Conservation (phyloP, 441 rosid genomes). For the Rhodomyrtus psidioides region DNA sequence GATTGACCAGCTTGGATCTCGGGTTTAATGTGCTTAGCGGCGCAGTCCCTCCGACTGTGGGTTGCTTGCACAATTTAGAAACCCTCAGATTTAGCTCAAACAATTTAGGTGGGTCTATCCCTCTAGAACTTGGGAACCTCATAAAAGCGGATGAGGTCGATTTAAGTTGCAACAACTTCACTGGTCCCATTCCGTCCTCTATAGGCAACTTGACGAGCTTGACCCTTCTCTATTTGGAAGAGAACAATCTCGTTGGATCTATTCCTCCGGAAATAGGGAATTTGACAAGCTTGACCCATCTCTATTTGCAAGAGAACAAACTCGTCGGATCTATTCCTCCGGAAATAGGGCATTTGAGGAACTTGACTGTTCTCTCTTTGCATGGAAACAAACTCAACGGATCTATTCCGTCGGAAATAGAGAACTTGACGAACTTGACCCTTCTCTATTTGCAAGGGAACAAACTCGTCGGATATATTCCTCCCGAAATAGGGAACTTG, state of each 20-base stretch:
- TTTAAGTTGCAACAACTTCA: not conserved
- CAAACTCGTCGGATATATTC: not conserved
- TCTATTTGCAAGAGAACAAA: not conserved
- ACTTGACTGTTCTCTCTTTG: not conserved
- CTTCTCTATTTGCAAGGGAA: too few species aligned
- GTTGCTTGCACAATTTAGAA: not conserved
- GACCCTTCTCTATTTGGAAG: not conserved
- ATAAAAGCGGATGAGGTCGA: fast-evolving
- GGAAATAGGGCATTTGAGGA: not conserved
- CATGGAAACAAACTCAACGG: too few species aligned
- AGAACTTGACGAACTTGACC: too few species aligned
- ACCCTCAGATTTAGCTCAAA: not conserved
- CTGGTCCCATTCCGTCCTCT: not conserved
- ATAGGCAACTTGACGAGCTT: not conserved
- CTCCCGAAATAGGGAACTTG: fast-evolving
- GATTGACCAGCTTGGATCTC: not conserved
- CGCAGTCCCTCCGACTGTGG: not conserved
- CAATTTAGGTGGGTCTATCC: not conserved
- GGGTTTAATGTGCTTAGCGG: not conserved
- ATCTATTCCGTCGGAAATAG: too few species aligned
- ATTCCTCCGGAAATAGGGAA: not conserved
- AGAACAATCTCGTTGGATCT: not conserved
- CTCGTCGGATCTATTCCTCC: too few species aligned
- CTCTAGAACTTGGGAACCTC: not conserved
- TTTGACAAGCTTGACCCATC: fast-evolving